Evolutionary conservation across 805 yeast genomes (phyloP).

Genomic region (Yamadazyma kitorensis): DNA sequence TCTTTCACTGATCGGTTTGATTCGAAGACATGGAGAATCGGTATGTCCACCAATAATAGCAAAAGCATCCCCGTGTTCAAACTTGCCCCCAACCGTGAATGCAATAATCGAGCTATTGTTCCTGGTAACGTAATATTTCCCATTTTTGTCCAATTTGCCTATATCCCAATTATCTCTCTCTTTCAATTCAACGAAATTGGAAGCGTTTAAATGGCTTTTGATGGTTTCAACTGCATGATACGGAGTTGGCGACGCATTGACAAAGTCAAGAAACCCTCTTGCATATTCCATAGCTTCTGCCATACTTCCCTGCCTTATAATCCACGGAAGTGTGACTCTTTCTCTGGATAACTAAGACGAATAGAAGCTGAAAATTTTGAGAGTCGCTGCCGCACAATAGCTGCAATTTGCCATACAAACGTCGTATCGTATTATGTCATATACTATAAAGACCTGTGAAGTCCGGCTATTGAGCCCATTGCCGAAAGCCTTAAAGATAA

Average conservation of each 20-base stretch:
- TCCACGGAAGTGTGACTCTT: too few species aligned
- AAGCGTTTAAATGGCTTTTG: slow-evolving; percentile 47
- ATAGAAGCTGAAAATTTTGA: too few species aligned
- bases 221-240: slow-evolving; percentile 83
- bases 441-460: too few species aligned
- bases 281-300: slow-evolving; percentile 31
- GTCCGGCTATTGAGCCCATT: too few species aligned
- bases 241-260: slow-evolving; percentile 88
- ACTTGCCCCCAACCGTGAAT: slow-evolving; percentile 72
- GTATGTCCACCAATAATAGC: slow-evolving; percentile 96
- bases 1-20: slow-evolving; percentile 81
- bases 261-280: slow-evolving; percentile 67
- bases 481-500: too few species aligned
- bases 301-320: too few species aligned
- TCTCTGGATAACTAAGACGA: too few species aligned
- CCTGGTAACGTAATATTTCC: slow-evolving; percentile 83
- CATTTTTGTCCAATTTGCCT: slow-evolving; percentile 44
- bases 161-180: slow-evolving; percentile 72
- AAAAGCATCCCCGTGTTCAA: slow-evolving; percentile 75
- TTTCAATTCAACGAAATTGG: slow-evolving; percentile 72
- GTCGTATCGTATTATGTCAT: too few species aligned
- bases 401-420: too few species aligned
- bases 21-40: slow-evolving; percentile 85
- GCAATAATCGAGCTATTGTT: slow-evolving; percentile 88
- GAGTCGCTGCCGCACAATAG: too few species aligned